These are phyloP conservation scores for Diversispora eburnea DNA, from an alignment of 192 early-diverging fungal species.

Conservation along the genomic window DNA sequence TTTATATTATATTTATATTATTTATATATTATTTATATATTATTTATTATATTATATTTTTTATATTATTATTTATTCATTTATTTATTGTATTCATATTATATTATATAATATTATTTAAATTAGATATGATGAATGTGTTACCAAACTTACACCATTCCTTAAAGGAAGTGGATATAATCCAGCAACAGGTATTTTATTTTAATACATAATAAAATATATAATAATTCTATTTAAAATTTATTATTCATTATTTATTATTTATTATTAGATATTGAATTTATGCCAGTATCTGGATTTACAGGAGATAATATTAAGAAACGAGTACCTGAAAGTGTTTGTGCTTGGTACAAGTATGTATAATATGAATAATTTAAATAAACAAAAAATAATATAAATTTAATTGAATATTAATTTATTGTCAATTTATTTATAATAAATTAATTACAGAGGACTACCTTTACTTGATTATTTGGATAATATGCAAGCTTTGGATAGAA, in stretches of 20 bases:
- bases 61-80: not conserved
- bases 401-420: not conserved
- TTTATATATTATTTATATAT: not conserved
- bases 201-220: no score
- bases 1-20: not conserved
- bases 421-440: not conserved
- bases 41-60: not conserved
- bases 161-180: slow-evolving; percentile 88
- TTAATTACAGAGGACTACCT: slow-evolving; percentile 60
- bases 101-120: no score
- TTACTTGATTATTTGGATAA: slow-evolving; percentile 84
- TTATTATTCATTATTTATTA: not conserved
- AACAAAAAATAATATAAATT: not conserved
- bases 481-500: slow-evolving; percentile 80
- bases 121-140: slow-evolving; percentile 82
- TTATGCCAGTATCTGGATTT: slow-evolving; percentile 94
- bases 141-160: slow-evolving; percentile 84
- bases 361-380: not conserved
- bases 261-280: slow-evolving; percentile 61
- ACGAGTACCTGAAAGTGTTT: slow-evolving; percentile 53
- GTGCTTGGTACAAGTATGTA: slow-evolving; percentile 61
- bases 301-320: slow-evolving; percentile 98
- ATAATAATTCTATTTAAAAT: slow-evolving; percentile 6
- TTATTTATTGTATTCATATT: slow-evolving; percentile 10
- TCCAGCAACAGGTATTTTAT: slow-evolving; percentile 62